phyloP scores from a whole-genome alignment of 257 asterid species.

The Penstemon newberryi region DNA sequence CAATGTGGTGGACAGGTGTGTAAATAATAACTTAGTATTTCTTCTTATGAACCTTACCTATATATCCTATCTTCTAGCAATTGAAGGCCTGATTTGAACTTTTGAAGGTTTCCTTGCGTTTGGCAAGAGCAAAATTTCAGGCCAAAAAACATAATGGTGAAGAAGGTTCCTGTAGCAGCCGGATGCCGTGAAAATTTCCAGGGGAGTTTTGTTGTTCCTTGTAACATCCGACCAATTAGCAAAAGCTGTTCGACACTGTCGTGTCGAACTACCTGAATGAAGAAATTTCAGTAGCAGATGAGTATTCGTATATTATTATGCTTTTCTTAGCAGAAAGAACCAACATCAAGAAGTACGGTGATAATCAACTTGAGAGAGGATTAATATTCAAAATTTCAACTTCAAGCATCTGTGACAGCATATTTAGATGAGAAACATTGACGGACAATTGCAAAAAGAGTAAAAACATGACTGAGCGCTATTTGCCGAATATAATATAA shows the following conservation, averaged over 20 bases:
- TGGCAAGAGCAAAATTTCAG: conserved; percentile 88
- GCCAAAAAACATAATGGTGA: conserved; percentile 93
- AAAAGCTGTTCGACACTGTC: conserved; percentile 91
- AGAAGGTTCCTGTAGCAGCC: conserved; percentile 90
- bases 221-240: conserved; percentile 92
- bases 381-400: conserved; percentile 23
- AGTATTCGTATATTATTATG: conserved; percentile 22
- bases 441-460: conserved; percentile 9
- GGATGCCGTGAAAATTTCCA: conserved; percentile 95
- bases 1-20: neutral
- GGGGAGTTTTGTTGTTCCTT: conserved; percentile 82
- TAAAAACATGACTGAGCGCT: neutral
- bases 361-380: conserved; percentile 4
- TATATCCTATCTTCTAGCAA: conserved; percentile 95
- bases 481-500: conserved; percentile 12
- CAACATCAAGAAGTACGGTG: conserved; percentile 14
- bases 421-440: neutral
- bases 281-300: conserved; percentile 15
- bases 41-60: conserved; percentile 46
- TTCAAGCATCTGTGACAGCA: conserved; percentile 20
- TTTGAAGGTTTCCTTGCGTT: conserved; percentile 79
- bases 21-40: conserved; percentile 10
- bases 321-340: conserved; percentile 17
- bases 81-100: conserved; percentile 86
- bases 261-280: conserved; percentile 82